Percentiles rank a stretch among this genome's conserved stretches.
These are phyloP conservation scores for Paecilomyces fulvus DNA, from an alignment of 2,329 filamentous ascomycete genomes.

Conservation along the genomic window DNA sequence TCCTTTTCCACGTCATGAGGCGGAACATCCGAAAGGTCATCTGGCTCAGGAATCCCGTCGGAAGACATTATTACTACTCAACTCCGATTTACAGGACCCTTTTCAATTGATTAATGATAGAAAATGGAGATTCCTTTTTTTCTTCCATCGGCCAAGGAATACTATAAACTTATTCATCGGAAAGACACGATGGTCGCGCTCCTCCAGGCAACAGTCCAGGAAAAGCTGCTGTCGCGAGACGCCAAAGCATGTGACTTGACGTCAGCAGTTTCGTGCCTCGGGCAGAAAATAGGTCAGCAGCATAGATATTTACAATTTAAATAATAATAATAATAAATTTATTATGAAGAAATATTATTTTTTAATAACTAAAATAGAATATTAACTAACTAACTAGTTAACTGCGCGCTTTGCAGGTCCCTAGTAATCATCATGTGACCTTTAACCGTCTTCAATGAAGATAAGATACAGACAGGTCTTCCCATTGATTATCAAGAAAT, in stretches of 20 bases:
- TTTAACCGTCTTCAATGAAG: too few relatives aligned
- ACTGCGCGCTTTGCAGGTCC: too few relatives aligned
- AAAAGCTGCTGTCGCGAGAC: neutral
- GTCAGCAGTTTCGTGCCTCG: neutral
- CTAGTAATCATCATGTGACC: too few relatives aligned
- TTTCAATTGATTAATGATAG: neutral
- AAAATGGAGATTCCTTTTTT: neutral
- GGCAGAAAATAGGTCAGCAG: conserved; percentile 6
- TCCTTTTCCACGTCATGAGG: conserved; percentile 30
- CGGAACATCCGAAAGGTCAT: conserved; percentile 4
- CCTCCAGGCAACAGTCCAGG: neutral
- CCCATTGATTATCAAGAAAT: too few relatives aligned
- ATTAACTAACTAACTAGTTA: too few relatives aligned
- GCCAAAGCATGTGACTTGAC: neutral
- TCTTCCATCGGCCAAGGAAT: neutral
- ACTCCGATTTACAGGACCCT: neutral
- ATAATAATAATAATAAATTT: too few relatives aligned
- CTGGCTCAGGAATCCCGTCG: neutral
- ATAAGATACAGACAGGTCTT: too few relatives aligned
- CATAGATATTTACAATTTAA: too few relatives aligned
- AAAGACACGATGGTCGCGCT: neutral
- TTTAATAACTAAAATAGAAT: too few relatives aligned
- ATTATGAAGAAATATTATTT: too few relatives aligned
- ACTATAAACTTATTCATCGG: neutral
- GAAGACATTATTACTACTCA: neutral